Conservation (phyloP, 257 asterid species). For the Gentiana dahurica region DNA sequence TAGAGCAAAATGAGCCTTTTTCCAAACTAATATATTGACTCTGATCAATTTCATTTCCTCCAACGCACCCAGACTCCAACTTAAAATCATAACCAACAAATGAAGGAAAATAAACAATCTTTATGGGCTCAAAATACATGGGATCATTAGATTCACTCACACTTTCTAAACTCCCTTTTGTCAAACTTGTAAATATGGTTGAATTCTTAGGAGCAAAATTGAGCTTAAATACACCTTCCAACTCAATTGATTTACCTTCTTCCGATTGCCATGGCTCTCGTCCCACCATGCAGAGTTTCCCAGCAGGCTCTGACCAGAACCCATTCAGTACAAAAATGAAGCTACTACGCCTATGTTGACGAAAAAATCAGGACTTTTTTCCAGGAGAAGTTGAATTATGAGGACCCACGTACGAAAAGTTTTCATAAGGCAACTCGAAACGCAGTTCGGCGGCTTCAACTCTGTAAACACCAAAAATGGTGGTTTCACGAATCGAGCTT, state of each 20-base stretch:
- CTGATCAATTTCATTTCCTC: slow-evolving; percentile 7
- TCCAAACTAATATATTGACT: slow-evolving; percentile 19
- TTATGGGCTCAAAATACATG: slow-evolving; percentile 35
- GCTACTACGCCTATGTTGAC: not conserved
- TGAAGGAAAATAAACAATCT: slow-evolving; percentile 24
- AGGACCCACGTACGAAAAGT: not conserved
- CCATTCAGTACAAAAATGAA: slow-evolving; percentile 32
- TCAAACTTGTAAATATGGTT: slow-evolving; percentile 23
- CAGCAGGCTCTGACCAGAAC: slow-evolving; percentile 39
- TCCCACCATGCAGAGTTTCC: slow-evolving; percentile 59
- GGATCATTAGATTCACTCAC: slow-evolving; percentile 9
- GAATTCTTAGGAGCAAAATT: slow-evolving; percentile 17
- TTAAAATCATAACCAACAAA: slow-evolving; percentile 29
- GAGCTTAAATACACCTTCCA: slow-evolving; percentile 42
- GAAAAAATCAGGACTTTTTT: slow-evolving; percentile 6
- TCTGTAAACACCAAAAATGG: slow-evolving; percentile 19
- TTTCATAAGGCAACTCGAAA: slow-evolving; percentile 12
- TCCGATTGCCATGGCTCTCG: slow-evolving; percentile 17
- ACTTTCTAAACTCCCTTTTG: slow-evolving; percentile 38
- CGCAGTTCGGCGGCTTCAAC: slow-evolving; percentile 21
- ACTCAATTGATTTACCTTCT: slow-evolving; percentile 17
- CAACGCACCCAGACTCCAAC: slow-evolving; percentile 9
- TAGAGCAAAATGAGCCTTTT: slow-evolving; percentile 19
- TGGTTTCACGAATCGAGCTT: slow-evolving; percentile 20
- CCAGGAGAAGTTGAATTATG: not conserved